Evolutionary conservation across 2,329 filamentous ascomycete species (phyloP).

Genomic region (Aspergillus carbonarius): DNA sequence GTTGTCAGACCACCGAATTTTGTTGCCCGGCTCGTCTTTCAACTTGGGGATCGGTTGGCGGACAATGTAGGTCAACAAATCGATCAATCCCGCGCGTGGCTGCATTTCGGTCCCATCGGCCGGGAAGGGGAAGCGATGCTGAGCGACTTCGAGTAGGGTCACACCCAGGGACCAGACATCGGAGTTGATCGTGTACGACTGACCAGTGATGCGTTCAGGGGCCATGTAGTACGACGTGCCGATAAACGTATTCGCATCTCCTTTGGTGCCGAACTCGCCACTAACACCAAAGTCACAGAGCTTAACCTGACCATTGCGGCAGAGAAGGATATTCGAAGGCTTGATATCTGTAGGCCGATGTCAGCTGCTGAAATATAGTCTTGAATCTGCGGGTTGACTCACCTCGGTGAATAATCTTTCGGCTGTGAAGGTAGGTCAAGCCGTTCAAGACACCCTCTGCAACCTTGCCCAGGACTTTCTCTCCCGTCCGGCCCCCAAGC

Average conservation of each 20-base stretch:
- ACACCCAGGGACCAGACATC: conserved; percentile 98
- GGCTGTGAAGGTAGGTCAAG: conserved; percentile 88
- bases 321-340: conserved; percentile 93
- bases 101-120: conserved; percentile 96
- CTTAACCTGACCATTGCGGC: conserved; percentile 90
- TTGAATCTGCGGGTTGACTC: conserved; percentile 11
- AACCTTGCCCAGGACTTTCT: conserved; percentile 96
- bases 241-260: conserved; percentile 98
- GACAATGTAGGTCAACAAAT: conserved; percentile 95
- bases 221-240: conserved; percentile 99
- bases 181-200: conserved; percentile 97
- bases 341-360: conserved; percentile 70
- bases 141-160: conserved; percentile 96
- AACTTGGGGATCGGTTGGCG: conserved; percentile 91
- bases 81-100: conserved; percentile 86
- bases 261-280: conserved; percentile 97
- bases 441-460: conserved; percentile 93
- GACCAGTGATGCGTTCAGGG: conserved; percentile 93
- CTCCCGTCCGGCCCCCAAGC: conserved; percentile 87
- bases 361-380: neutral
- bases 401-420: conserved; percentile 92
- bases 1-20: conserved; percentile 91
- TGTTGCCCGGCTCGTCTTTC: conserved; percentile 87
- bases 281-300: conserved; percentile 98
- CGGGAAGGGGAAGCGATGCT: conserved; percentile 97